phyloP scores from a whole-genome alignment of 257 asterid genomes.

The Solanum piurae region DNA sequence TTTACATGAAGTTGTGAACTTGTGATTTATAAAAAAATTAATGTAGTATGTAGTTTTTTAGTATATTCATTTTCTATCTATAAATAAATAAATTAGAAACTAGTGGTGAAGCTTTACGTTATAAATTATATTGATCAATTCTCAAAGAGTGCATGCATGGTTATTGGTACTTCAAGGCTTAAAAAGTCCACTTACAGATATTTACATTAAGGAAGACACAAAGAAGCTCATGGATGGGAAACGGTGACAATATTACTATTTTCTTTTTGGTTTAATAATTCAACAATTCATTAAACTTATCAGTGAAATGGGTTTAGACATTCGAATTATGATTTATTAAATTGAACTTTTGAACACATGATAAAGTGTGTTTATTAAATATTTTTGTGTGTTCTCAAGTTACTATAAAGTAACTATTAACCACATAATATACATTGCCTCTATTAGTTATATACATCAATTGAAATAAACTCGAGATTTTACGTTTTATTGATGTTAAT shows the following conservation, averaged over 20 bases:
- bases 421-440: not conserved
- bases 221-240: not conserved
- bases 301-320: not conserved
- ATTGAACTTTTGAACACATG: not conserved
- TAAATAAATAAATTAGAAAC: not conserved
- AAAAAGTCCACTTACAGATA: not conserved
- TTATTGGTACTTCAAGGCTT: not conserved
- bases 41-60: not conserved
- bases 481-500: not conserved
- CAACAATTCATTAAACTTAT: not conserved
- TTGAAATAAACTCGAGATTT: not conserved
- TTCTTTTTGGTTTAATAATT: not conserved
- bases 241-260: not conserved
- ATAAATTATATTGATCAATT: not conserved
- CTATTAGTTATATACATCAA: not conserved
- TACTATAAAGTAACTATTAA: not conserved
- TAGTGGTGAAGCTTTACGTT: not conserved
- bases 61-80: not conserved
- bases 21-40: not conserved
- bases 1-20: not conserved
- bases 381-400: not conserved
- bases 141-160: not conserved
- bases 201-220: not conserved
- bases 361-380: not conserved
- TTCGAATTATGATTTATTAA: not conserved